phyloP scores from a whole-genome alignment of 495 filamentous ascomycete species.

The Beverwykella pulmonaria region DNA sequence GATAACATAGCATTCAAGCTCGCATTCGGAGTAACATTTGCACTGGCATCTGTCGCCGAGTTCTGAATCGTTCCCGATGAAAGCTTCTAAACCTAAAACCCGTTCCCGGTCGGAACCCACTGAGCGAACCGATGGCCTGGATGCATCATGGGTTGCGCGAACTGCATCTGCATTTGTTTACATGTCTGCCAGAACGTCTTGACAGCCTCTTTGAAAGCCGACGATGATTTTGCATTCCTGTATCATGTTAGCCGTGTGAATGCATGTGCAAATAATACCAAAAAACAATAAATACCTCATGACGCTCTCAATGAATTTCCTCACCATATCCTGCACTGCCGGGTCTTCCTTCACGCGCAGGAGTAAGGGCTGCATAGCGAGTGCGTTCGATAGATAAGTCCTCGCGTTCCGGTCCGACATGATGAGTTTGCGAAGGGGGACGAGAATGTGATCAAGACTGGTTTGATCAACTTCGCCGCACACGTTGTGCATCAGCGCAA shows the following conservation, averaged over 20 bases:
- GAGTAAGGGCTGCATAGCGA: slow-evolving; percentile 21
- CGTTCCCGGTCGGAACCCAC: background rate
- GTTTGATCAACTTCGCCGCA: slow-evolving; percentile 35
- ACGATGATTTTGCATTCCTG: slow-evolving; percentile 28
- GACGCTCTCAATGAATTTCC: slow-evolving; percentile 30
- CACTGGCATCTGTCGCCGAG: slow-evolving; percentile 71
- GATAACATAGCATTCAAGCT: slow-evolving; percentile 76
- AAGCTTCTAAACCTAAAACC: background rate
- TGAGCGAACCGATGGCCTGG: slow-evolving; percentile 25
- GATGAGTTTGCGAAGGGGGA: slow-evolving; percentile 35
- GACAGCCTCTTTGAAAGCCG: slow-evolving; percentile 33
- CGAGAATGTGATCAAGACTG: slow-evolving; percentile 28
- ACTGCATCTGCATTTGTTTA: slow-evolving; percentile 34
- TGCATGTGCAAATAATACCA: background rate
- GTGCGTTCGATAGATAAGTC: slow-evolving; percentile 20
- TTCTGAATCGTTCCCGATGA: slow-evolving; percentile 49
- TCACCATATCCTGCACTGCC: slow-evolving; percentile 8
- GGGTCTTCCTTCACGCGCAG: slow-evolving; percentile 16
- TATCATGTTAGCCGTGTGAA: background rate
- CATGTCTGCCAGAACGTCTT: slow-evolving; percentile 34
- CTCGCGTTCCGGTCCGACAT: slow-evolving; percentile 16
- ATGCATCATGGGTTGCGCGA: slow-evolving; percentile 27
- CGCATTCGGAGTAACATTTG: slow-evolving; percentile 75
- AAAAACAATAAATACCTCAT: slow-evolving; percentile 24
- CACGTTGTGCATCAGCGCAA: slow-evolving; percentile 34